A percentile compares a stretch with the other conserved stretches of the same genome.
Conservation (phyloP, 2,329 filamentous ascomycete species). For the Ophiognomonia clavigignenti-juglandacearum region DNA sequence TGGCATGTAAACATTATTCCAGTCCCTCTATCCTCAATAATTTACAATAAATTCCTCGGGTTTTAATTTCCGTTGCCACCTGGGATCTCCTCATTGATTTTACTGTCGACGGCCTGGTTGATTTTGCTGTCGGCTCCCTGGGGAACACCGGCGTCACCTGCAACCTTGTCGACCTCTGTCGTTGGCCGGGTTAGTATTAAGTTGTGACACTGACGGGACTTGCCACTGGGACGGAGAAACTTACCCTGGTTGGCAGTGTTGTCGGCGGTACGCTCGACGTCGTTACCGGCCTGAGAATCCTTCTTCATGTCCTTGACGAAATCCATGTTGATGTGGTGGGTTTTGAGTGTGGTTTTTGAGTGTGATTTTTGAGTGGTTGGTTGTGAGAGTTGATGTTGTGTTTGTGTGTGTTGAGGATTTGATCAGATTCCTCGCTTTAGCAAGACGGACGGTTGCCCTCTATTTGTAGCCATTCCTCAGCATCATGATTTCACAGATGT, state of each 20-base stretch:
- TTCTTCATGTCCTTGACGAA: constrained; percentile 14
- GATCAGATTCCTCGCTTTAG: no score
- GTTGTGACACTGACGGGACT: neutral
- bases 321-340: constrained; percentile 8
- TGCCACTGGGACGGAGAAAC: neutral
- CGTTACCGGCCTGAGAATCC: constrained; percentile 18
- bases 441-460: no score
- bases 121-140: constrained; percentile 11
- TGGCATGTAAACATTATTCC: no score
- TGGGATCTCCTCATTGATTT: constrained; percentile 19
- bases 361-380: no score
- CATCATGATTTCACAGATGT: no score
- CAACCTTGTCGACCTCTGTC: constrained; percentile 17
- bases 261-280: constrained; percentile 16
- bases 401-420: no score
- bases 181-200: neutral
- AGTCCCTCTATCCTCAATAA: no score
- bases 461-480: no score
- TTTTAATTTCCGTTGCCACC: constrained; percentile 15
- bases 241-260: constrained; percentile 17
- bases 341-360: neutral
- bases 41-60: no score
- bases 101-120: constrained; percentile 15
- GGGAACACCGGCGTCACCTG: constrained; percentile 16
- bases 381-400: neutral